A percentile compares a stretch with the other conserved stretches of the same genome.
Evolutionary conservation across 768 basidiomycete species (phyloP).

Genomic region (Suillus subluteus): DNA sequence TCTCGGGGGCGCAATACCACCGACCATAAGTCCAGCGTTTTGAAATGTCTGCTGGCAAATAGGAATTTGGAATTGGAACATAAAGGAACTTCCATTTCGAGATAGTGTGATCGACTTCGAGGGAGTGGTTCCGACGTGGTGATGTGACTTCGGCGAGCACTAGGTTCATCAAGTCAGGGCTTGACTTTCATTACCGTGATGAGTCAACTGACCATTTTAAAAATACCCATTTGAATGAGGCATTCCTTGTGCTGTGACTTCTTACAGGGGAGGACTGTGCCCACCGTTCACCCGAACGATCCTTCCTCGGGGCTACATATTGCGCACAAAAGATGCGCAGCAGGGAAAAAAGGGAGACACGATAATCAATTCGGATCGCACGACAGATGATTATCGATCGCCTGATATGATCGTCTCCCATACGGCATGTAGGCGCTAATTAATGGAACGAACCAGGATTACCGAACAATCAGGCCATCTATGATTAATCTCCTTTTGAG

Average conservation of each 20-base stretch:
- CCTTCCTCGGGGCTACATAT: background rate
- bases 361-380: background rate
- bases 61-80: background rate
- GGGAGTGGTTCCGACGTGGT: background rate
- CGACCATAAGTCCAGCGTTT: background rate
- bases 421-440: background rate
- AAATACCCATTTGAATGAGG: background rate
- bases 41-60: background rate
- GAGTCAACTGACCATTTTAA: background rate
- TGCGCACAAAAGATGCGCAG: background rate
- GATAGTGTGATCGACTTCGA: background rate
- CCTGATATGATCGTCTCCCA: background rate
- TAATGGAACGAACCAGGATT: background rate
- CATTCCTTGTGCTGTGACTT: background rate
- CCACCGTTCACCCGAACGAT: background rate
- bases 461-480: background rate
- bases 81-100: slow-evolving; percentile 4
- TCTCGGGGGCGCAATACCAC: background rate
- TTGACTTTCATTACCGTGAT: background rate
- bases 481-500: slow-evolving; percentile 5
- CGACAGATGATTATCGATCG: background rate
- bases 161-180: background rate
- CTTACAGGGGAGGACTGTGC: background rate
- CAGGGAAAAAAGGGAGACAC: background rate
- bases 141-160: background rate